These are phyloP conservation scores for Botryosphaeria agaves DNA, from an alignment of 2,329 filamentous ascomycete genomes.

Conservation along the genomic window DNA sequence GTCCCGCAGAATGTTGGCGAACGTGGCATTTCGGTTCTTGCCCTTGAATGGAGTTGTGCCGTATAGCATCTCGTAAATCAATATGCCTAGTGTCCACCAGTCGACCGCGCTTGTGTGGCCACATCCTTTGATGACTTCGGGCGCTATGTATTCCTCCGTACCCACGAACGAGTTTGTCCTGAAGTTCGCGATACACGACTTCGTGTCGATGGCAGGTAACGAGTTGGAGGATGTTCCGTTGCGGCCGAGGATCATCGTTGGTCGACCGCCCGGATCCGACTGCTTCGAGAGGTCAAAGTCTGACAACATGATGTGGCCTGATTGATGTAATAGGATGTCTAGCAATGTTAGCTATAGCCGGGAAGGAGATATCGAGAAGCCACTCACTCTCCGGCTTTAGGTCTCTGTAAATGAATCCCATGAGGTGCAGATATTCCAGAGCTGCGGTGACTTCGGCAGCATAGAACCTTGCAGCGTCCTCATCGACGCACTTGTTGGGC, in stretches of 20 bases:
- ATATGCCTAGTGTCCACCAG: slow-evolving; percentile 96
- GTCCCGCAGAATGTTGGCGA: slow-evolving; percentile 90
- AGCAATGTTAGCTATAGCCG: slow-evolving; percentile 17
- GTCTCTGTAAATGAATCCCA: slow-evolving; percentile 98
- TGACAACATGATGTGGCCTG: slow-evolving; percentile 98
- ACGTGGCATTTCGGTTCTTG: slow-evolving; percentile 95
- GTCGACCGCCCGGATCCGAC: slow-evolving; percentile 86
- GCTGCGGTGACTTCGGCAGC: slow-evolving; percentile 94
- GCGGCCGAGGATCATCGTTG: slow-evolving; percentile 85
- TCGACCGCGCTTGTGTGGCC: slow-evolving; percentile 97
- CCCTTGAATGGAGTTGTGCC: slow-evolving; percentile 98
- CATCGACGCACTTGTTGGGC: slow-evolving; percentile 90
- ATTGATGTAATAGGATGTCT: slow-evolving; percentile 97
- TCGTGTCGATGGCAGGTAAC: slow-evolving; percentile 92
- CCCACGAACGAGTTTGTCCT: slow-evolving; percentile 96
- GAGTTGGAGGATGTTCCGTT: slow-evolving; percentile 75
- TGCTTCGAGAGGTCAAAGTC: slow-evolving; percentile 98
- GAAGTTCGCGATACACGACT: slow-evolving; percentile 96
- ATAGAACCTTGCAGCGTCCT: slow-evolving; percentile 94
- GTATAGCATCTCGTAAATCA: slow-evolving; percentile 98
- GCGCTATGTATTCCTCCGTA: slow-evolving; percentile 96
- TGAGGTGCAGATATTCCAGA: slow-evolving; percentile 88
- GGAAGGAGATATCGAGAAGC: background rate
- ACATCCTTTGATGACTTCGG: slow-evolving; percentile 96
- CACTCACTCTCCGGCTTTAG: slow-evolving; percentile 86